Conservation (phyloP, 1,284 basidiomycete genomes). For the Sporisorium scitamineum region DNA sequence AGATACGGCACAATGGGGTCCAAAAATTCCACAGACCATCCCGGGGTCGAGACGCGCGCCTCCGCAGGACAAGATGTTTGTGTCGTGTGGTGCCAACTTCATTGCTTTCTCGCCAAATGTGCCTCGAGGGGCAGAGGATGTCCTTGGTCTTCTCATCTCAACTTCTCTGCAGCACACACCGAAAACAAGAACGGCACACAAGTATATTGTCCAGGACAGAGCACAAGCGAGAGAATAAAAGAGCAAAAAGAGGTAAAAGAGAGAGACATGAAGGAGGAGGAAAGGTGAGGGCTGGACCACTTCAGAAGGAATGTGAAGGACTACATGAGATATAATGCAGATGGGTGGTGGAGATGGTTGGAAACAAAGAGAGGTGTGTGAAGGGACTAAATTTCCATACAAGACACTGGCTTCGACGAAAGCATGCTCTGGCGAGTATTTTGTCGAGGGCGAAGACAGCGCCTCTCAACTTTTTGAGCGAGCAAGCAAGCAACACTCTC, state of each 20-base stretch:
- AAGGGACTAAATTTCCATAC: slow-evolving; percentile 2
- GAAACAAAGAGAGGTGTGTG: background rate
- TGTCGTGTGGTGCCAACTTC: background rate
- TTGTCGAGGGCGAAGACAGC: background rate
- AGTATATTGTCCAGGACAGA: slow-evolving; percentile 14
- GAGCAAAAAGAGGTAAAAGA: slow-evolving; percentile 1
- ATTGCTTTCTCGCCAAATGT: background rate
- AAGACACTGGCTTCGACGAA: slow-evolving; percentile 1
- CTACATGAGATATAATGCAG: background rate
- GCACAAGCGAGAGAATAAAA: slow-evolving; percentile 8
- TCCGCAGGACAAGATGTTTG: background rate
- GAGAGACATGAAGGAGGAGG: background rate
- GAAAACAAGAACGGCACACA: background rate
- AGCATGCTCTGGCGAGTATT: background rate
- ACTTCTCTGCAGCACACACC: background rate
- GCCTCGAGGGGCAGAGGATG: background rate
- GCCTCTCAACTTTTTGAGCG: slow-evolving; percentile 1
- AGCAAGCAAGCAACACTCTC: background rate
- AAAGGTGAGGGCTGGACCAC: background rate
- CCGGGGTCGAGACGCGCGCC: background rate
- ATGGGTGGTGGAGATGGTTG: background rate
- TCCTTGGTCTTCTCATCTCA: background rate
- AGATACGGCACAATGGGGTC: too few relatives aligned
- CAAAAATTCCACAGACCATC: background rate
- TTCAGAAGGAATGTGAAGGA: background rate